Percentiles rank a stretch among this genome's conserved stretches.
Conservation (phyloP, 768 basidiomycete species). For the Boletales sp. region DNA sequence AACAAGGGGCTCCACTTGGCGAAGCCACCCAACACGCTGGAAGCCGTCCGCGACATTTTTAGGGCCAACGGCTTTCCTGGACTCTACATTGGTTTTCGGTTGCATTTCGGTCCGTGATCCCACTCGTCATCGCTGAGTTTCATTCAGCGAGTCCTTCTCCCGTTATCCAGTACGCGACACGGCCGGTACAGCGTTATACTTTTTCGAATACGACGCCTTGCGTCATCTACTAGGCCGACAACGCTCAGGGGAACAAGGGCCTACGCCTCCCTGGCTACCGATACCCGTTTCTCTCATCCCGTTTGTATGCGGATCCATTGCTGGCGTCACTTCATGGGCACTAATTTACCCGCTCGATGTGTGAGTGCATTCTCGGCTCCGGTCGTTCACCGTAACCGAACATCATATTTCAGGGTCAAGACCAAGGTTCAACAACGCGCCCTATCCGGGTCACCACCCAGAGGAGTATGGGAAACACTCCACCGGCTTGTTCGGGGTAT, state of each 20-base stretch:
- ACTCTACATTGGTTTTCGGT: conserved; percentile 77
- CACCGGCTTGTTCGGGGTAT: conserved; percentile 77
- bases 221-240: conserved; percentile 79
- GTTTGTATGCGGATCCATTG: conserved; percentile 86
- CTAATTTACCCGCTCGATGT: conserved; percentile 94
- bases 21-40: conserved; percentile 74
- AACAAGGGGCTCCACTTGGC: conserved; percentile 66
- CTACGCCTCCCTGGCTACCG: conserved; percentile 82
- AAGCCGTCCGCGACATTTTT: conserved; percentile 80
- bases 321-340: conserved; percentile 88
- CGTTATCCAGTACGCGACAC: conserved; percentile 74
- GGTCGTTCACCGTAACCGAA: not conserved
- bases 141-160: conserved; percentile 1
- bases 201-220: conserved; percentile 91
- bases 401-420: conserved; percentile 58
- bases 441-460: conserved; percentile 71
- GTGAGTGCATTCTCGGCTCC: conserved; percentile 41
- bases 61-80: conserved; percentile 57
- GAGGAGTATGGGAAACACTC: conserved; percentile 71
- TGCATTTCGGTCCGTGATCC: conserved; percentile 72
- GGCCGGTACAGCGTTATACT: conserved; percentile 85
- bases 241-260: conserved; percentile 75
- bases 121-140: not conserved
- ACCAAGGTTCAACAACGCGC: conserved; percentile 95
- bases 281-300: conserved; percentile 77